phyloP scores from a whole-genome alignment of 2,329 filamentous ascomycete species.

The Metarhizium album region DNA sequence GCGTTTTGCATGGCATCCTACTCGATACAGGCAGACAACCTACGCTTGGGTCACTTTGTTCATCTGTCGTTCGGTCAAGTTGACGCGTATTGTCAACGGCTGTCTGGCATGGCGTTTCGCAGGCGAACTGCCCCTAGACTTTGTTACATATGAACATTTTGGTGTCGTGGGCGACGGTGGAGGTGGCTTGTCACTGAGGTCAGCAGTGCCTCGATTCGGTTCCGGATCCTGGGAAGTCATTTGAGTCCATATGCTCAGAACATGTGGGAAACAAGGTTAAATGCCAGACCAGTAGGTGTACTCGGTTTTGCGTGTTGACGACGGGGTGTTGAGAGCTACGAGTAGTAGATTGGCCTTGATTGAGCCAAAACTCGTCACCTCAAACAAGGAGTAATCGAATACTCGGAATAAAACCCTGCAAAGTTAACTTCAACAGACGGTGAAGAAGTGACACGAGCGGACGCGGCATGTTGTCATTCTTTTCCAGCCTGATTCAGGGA shows the following conservation, averaged over 20 bases:
- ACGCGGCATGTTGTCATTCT: neutral
- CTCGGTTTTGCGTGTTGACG: no score
- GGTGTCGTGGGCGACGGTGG: neutral
- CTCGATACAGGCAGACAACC: slow-evolving; percentile 8
- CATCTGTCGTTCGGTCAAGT: slow-evolving; percentile 38
- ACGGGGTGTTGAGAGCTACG: no score
- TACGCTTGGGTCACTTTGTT: slow-evolving; percentile 37
- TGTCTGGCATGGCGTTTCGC: slow-evolving; percentile 23
- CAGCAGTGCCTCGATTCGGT: neutral
- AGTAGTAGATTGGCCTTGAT: no score
- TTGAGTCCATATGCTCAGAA: neutral
- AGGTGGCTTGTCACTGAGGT: neutral
- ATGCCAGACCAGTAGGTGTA: no score
- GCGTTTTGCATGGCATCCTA: neutral
- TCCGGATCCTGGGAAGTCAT: neutral
- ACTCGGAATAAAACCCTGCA: neutral
- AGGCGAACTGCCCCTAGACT: slow-evolving; percentile 21
- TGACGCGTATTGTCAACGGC: slow-evolving; percentile 35
- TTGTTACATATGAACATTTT: slow-evolving; percentile 9
- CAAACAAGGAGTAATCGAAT: neutral
- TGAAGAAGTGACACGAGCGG: neutral
- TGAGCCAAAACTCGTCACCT: no score
- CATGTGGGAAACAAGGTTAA: no score
- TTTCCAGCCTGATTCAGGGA: neutral
- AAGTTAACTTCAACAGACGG: neutral